phyloP scores from a whole-genome alignment of 2,329 filamentous ascomycete genomes.

The Pleurostoma richardsiae region DNA sequence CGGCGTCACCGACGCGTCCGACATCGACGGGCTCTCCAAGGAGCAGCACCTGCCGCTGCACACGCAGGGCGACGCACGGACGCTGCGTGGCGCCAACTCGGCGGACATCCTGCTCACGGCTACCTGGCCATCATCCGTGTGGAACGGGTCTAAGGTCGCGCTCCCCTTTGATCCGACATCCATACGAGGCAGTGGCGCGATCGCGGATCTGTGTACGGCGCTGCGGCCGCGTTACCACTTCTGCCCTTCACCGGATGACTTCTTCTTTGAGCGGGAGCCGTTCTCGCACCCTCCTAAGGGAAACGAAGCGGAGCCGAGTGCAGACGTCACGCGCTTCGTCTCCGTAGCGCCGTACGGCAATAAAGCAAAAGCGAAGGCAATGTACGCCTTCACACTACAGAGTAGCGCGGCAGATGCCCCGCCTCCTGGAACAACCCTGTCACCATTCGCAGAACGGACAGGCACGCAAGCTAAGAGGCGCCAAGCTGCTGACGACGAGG shows the following conservation, averaged over 20 bases:
- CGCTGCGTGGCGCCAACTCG: constrained; percentile 68
- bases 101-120: constrained; percentile 85
- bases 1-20: constrained; percentile 60
- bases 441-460: constrained; percentile 55
- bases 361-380: constrained; percentile 68
- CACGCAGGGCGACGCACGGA: constrained; percentile 69
- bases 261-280: constrained; percentile 87
- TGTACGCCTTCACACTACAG: constrained; percentile 75
- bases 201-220: constrained; percentile 72
- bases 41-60: constrained; percentile 76
- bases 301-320: constrained; percentile 2
- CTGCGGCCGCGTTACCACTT: constrained; percentile 94
- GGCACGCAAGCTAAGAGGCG: constrained; percentile 49
- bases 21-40: constrained; percentile 58
- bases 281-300: constrained; percentile 65
- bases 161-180: constrained; percentile 48
- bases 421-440: constrained; percentile 68
- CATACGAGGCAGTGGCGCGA: constrained; percentile 53
- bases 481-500: constrained; percentile 31
- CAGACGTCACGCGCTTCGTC: constrained; percentile 72
- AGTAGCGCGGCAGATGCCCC: constrained; percentile 55
- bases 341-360: constrained; percentile 80
- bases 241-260: constrained; percentile 56
- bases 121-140: constrained; percentile 76
- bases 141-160: constrained; percentile 59